These are phyloP conservation scores for Hansenula lynferdii DNA, from an alignment of 1,139 yeast species.

Conservation along the genomic window DNA sequence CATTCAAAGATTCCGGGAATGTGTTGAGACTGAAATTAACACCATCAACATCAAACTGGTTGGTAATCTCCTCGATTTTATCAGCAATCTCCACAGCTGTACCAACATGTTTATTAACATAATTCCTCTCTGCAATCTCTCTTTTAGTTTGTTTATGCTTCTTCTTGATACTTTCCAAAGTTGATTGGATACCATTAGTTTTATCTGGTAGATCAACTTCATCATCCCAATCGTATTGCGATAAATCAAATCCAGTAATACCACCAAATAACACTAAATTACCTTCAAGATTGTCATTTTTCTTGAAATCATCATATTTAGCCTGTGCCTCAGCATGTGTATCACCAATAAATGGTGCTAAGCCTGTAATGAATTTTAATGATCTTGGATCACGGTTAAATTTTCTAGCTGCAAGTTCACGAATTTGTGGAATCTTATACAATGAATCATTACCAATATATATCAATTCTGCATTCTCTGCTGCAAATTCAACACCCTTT, in stretches of 20 bases:
- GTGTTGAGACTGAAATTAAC: constrained; percentile 16
- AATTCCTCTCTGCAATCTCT: constrained; percentile 16
- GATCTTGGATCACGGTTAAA: constrained; percentile 23
- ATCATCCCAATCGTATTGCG: constrained; percentile 27
- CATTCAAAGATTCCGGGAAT: constrained; percentile 28
- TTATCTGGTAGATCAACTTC: constrained; percentile 26
- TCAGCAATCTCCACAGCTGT: constrained; percentile 28
- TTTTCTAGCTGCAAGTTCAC: constrained; percentile 23
- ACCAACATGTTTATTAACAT: constrained; percentile 26
- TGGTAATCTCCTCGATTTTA: constrained; percentile 27
- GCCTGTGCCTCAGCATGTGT: constrained; percentile 29
- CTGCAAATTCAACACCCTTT: constrained; percentile 34
- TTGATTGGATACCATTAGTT: constrained; percentile 22
- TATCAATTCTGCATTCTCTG: constrained; percentile 34
- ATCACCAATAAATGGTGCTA: constrained; percentile 23
- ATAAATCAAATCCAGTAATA: constrained; percentile 34
- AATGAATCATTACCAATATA: constrained; percentile 16
- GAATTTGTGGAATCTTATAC: constrained; percentile 27
- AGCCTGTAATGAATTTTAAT: constrained; percentile 22
- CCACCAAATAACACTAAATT: constrained; percentile 32
- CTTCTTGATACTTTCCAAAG: constrained; percentile 23
- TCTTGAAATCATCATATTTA: constrained; percentile 24
- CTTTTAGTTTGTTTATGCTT: constrained; percentile 22
- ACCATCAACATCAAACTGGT: constrained; percentile 25
- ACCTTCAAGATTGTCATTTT: constrained; percentile 31